Conservation (phyloP, 768 basidiomycete genomes). For the Auriscalpium vulgare region DNA sequence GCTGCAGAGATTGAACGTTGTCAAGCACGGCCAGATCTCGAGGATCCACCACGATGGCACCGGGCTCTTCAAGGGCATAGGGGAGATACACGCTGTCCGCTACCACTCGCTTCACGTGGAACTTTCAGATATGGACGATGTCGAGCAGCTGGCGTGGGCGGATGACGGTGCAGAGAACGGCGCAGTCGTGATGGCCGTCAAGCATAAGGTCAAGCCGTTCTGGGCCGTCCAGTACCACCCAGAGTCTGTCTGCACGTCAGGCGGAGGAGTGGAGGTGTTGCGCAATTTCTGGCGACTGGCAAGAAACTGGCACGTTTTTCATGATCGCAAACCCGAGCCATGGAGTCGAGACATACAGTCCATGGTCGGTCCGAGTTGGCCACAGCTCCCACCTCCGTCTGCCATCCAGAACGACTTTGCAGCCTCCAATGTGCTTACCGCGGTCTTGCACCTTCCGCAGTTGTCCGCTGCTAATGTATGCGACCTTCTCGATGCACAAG, state of each 20-base stretch:
- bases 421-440: slow-evolving; percentile 7
- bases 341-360: slow-evolving; percentile 33
- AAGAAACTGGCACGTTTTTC: slow-evolving; percentile 41
- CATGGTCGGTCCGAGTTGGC: slow-evolving; percentile 52
- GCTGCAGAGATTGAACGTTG: slow-evolving; percentile 50
- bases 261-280: slow-evolving; percentile 60
- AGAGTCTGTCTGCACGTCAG: slow-evolving; percentile 68
- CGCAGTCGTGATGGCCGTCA: slow-evolving; percentile 64
- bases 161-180: slow-evolving; percentile 63
- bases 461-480: slow-evolving; percentile 41
- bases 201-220: slow-evolving; percentile 58
- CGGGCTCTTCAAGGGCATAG: slow-evolving; percentile 56
- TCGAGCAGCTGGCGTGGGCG: slow-evolving; percentile 68
- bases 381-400: slow-evolving; percentile 28
- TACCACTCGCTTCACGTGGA: slow-evolving; percentile 74
- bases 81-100: slow-evolving; percentile 52
- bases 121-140: slow-evolving; percentile 34
- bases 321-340: slow-evolving; percentile 28
- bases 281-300: slow-evolving; percentile 71
- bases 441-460: slow-evolving; percentile 34
- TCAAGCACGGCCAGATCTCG: slow-evolving; percentile 79
- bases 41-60: slow-evolving; percentile 46
- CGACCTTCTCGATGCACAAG: slow-evolving; percentile 51
- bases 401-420: slow-evolving; percentile 14
- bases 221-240: slow-evolving; percentile 92